A percentile compares a stretch with the other conserved stretches of the same genome.
These are phyloP conservation scores for Chlorophyllum brunneum DNA, from an alignment of 768 basidiomycete species.

Conservation along the genomic window DNA sequence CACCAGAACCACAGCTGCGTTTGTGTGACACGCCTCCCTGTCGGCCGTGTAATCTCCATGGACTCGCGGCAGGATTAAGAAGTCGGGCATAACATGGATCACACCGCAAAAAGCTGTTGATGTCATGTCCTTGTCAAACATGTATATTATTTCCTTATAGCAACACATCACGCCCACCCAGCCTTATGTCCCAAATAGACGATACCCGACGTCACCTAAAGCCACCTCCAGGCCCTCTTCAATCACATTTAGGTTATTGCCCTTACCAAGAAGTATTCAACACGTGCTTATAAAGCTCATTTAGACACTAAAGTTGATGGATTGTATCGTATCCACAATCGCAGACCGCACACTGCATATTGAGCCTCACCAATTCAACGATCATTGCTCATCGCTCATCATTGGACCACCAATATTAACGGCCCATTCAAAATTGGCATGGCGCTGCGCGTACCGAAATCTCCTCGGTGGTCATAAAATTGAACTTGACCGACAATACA, in stretches of 20 bases:
- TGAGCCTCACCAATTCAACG: not conserved
- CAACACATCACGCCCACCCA: not conserved
- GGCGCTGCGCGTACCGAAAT: not conserved
- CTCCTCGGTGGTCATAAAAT: constrained; percentile 7
- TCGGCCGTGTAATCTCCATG: not conserved
- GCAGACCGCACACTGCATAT: no score
- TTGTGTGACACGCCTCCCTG: not conserved
- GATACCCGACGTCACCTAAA: not conserved
- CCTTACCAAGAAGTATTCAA: no score
- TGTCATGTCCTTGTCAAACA: not conserved
- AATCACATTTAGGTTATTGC: no score
- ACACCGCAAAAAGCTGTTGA: not conserved
- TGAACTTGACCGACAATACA: not conserved
- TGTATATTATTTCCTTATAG: not conserved
- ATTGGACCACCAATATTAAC: not conserved
- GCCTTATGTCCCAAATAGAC: not conserved
- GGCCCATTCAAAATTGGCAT: no score
- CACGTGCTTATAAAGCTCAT: no score
- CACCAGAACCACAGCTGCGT: not conserved
- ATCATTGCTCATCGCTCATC: not conserved
- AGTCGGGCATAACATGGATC: not conserved
- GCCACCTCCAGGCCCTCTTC: not conserved
- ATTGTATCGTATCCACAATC: no score
- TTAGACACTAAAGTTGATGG: no score
- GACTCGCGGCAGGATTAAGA: not conserved